Percentiles rank a stretch among this genome's conserved stretches.
These are phyloP conservation scores for Phytophthora melonis DNA, from an alignment of 352 stramenopile genomes.

Conservation along the genomic window DNA sequence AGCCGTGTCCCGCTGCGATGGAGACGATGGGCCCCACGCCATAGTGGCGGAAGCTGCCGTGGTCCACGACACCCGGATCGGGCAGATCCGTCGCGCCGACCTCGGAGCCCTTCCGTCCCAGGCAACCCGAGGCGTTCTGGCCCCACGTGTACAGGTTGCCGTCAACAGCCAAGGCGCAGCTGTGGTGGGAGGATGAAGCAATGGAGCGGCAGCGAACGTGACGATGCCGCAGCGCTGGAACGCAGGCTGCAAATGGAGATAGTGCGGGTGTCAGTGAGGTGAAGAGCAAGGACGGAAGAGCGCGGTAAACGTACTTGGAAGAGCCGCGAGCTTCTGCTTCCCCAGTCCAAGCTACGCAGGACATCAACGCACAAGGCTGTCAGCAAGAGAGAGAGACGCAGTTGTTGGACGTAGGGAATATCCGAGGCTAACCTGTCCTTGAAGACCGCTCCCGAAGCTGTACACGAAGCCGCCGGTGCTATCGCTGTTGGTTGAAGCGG, in stretches of 20 bases:
- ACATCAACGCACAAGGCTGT: neutral
- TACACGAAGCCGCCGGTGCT: conserved; percentile 60
- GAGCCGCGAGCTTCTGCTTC: conserved; percentile 67
- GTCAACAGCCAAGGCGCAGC: conserved; percentile 58
- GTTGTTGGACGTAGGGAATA: neutral
- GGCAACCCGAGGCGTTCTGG: conserved; percentile 60
- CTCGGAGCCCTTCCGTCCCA: conserved; percentile 48
- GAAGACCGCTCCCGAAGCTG: conserved; percentile 71
- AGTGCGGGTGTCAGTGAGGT: neutral
- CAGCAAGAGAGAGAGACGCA: neutral
- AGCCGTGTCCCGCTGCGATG: conserved; percentile 60
- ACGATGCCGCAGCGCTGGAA: conserved; percentile 63
- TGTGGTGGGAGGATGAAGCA: conserved; percentile 66
- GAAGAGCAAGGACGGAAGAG: neutral
- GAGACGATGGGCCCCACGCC: conserved; percentile 62
- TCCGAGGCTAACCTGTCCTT: conserved; percentile 53
- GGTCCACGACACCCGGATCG: conserved; percentile 64
- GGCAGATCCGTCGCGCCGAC: conserved; percentile 39
- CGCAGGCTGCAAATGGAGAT: conserved; percentile 45
- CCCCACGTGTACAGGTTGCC: conserved; percentile 82
- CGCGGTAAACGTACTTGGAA: conserved; percentile 60
- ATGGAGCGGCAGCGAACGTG: conserved; percentile 60
- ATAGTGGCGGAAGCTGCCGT: conserved; percentile 39
- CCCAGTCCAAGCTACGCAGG: conserved; percentile 61
- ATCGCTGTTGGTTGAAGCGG: neutral